Conservation (phyloP, 352 stramenopile species). For the Phytophthora sansomeana region DNA sequence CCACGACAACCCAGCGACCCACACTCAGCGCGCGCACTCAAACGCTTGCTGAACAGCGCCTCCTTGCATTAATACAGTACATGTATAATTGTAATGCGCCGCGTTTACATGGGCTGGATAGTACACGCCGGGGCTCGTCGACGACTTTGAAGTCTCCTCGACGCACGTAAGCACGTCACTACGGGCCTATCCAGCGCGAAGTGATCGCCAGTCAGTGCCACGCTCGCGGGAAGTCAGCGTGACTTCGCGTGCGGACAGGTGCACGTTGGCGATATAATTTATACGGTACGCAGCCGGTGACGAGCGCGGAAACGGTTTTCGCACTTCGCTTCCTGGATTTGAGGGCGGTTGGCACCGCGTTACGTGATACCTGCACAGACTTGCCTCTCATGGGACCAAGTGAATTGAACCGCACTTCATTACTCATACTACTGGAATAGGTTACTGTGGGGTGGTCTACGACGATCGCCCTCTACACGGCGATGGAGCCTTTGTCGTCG, state of each 20-base stretch:
- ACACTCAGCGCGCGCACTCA: too few relatives aligned
- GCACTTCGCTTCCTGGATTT: not conserved
- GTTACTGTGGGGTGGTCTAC: not conserved
- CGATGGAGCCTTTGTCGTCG: conserved; percentile 18
- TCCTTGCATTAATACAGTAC: too few relatives aligned
- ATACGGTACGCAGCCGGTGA: conserved; percentile 14
- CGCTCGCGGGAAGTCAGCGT: not conserved
- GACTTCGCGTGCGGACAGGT: conserved; percentile 14
- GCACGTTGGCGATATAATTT: conserved; percentile 28
- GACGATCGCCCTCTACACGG: conserved; percentile 11
- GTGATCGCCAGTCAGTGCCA: conserved; percentile 18
- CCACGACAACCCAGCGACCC: too few relatives aligned
- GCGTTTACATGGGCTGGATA: not conserved
- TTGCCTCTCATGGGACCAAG: too few relatives aligned
- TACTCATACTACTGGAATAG: not conserved
- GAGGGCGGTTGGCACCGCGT: too few relatives aligned
- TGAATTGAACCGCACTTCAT: not conserved
- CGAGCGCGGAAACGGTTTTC: not conserved
- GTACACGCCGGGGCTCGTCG: not conserved
- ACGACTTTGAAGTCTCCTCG: not conserved
- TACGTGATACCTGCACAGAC: too few relatives aligned
- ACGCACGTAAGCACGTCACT: conserved; percentile 18
- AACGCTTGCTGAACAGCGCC: too few relatives aligned
- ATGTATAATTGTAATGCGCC: too few relatives aligned
- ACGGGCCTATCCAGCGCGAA: conserved; percentile 13